Percentiles rank a stretch among this genome's conserved stretches.
phyloP scores from a whole-genome alignment of 2,329 filamentous ascomycete species.

The Blumeriella jaapii region DNA sequence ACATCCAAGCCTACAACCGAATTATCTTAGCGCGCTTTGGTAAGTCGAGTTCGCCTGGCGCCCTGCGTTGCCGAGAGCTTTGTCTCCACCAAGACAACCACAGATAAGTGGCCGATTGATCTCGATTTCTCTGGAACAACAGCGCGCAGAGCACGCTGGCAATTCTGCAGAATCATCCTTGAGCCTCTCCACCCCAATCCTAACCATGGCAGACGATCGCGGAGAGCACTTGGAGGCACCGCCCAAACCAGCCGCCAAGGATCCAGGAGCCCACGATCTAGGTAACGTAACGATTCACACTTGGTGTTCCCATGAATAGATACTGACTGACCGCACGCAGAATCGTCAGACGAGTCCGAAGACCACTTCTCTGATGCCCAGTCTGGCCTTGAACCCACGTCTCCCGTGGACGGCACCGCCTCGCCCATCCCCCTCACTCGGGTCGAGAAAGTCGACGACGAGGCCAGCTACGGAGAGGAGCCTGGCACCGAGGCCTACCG shows the following conservation, averaged over 20 bases:
- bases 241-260: slow-evolving; percentile 32
- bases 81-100: not conserved
- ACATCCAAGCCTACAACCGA: too few relatives aligned
- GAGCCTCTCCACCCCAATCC: too few relatives aligned
- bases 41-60: not conserved
- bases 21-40: not conserved
- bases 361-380: slow-evolving; percentile 60
- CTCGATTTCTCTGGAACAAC: not conserved
- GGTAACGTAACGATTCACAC: slow-evolving; percentile 35
- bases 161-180: too few relatives aligned
- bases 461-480: slow-evolving; percentile 48
- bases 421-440: slow-evolving; percentile 40
- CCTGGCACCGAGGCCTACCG: slow-evolving; percentile 48
- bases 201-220: slow-evolving; percentile 23
- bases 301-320: not conserved
- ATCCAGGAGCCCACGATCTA: slow-evolving; percentile 49
- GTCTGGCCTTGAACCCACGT: slow-evolving; percentile 36
- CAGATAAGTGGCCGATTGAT: not conserved
- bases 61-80: not conserved
- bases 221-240: slow-evolving; percentile 33
- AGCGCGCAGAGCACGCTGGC: too few relatives aligned
- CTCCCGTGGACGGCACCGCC: slow-evolving; percentile 33
- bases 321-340: slow-evolving; percentile 24
- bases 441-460: slow-evolving; percentile 46
- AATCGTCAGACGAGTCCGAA: slow-evolving; percentile 52